Evolutionary conservation across 1,284 basidiomycete genomes (phyloP).

Genomic region (Chalciporus sp.): DNA sequence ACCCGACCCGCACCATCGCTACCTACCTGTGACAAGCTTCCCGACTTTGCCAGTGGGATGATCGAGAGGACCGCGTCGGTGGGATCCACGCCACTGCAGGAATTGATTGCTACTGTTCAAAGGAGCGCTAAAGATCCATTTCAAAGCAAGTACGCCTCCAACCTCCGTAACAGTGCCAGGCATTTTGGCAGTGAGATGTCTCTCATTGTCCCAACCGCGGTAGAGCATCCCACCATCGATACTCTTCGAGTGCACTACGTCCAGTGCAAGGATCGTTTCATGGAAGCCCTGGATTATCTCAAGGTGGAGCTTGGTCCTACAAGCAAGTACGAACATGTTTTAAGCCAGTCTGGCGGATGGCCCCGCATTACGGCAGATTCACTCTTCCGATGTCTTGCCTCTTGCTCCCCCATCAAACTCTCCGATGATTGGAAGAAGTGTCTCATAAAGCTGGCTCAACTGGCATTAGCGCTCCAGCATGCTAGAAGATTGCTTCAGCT

Average conservation of each 20-base stretch:
- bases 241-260: constrained; percentile 1
- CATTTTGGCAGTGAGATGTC: constrained; percentile 16
- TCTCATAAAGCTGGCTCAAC: constrained; percentile 30
- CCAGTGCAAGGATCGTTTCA: constrained; percentile 1
- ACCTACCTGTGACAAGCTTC: not conserved
- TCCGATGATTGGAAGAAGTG: constrained; percentile 26
- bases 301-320: constrained; percentile 8
- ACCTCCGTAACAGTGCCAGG: constrained; percentile 20
- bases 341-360: constrained; percentile 20
- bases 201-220: no score
- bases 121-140: constrained; percentile 13
- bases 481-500: constrained; percentile 34
- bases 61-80: not conserved
- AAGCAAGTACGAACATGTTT: constrained; percentile 8
- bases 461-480: constrained; percentile 37
- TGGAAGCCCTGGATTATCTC: constrained; percentile 1
- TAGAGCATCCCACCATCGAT: no score
- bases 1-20: constrained; percentile 2
- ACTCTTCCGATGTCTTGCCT: constrained; percentile 27
- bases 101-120: constrained; percentile 10
- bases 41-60: not conserved
- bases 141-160: constrained; percentile 16
- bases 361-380: constrained; percentile 27
- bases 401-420: constrained; percentile 7
- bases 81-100: not conserved